These are phyloP conservation scores for Paramecium bursaria DNA, from an alignment of 73 alveolate species.

Conservation along the genomic window DNA sequence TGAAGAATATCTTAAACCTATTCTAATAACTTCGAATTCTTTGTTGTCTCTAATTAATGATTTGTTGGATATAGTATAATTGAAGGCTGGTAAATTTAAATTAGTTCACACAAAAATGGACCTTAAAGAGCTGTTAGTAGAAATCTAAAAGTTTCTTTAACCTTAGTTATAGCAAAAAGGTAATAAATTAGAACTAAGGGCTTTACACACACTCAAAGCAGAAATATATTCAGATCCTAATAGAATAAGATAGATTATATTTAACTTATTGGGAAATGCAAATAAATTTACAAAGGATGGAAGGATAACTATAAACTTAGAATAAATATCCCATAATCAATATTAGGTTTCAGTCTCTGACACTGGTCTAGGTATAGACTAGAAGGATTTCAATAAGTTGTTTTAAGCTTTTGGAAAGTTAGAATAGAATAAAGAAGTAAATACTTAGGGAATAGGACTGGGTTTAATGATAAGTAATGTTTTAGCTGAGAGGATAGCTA, in stretches of 20 bases:
- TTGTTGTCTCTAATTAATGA: slow-evolving; percentile 62
- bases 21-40: slow-evolving; percentile 45
- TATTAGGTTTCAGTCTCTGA: background rate
- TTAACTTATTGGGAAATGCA: slow-evolving; percentile 64
- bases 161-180: background rate
- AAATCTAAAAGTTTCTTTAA: background rate
- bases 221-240: slow-evolving; percentile 57
- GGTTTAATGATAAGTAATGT: slow-evolving; percentile 77
- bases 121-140: background rate
- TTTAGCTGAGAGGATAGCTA: slow-evolving; percentile 68
- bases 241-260: slow-evolving; percentile 54
- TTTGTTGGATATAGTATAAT: slow-evolving; percentile 63
- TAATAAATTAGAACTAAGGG: too few species aligned
- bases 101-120: background rate
- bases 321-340: background rate
- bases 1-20: slow-evolving; percentile 19
- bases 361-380: background rate
- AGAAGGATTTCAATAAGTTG: background rate
- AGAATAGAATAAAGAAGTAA: slow-evolving; percentile 68
- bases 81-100: slow-evolving; percentile 59
- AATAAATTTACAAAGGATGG: slow-evolving; percentile 59
- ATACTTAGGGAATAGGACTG: slow-evolving; percentile 79
- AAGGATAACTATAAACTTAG: background rate
- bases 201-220: too few species aligned
- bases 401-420: slow-evolving; percentile 79